Percentiles rank a stretch among this genome's conserved stretches.
Evolutionary conservation across 306 rosid species (phyloP).

Genomic region (Castanea mollissima): DNA sequence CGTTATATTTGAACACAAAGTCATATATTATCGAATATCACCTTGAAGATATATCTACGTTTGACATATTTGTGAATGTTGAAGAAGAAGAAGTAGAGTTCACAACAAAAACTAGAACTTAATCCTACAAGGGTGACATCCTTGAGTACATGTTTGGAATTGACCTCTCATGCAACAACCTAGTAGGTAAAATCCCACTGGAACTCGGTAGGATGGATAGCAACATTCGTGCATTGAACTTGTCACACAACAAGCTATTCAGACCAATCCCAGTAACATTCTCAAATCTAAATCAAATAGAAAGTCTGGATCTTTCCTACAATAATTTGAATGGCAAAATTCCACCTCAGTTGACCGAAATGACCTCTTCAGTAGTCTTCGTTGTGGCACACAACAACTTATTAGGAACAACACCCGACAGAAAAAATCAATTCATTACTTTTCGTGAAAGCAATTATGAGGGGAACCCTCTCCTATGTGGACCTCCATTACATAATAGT

Average conservation of each 20-base stretch:
- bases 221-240: background rate
- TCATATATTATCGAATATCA: too few species aligned
- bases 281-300: background rate
- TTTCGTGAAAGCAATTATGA: background rate
- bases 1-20: too few species aligned
- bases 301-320: constrained; percentile 7
- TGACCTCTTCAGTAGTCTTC: background rate
- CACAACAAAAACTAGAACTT: too few species aligned
- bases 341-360: background rate
- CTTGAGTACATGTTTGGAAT: too few species aligned
- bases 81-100: too few species aligned
- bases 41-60: too few species aligned
- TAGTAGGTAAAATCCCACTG: background rate
- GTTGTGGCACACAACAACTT: background rate
- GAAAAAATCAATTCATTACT: background rate
- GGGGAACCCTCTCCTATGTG: background rate
- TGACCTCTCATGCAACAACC: too few species aligned
- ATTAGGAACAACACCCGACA: background rate
- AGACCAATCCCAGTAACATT: background rate
- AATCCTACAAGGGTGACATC: too few species aligned
- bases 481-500: background rate
- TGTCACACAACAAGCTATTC: background rate
- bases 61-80: too few species aligned
- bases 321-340: too few species aligned
- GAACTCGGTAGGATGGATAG: background rate